A percentile compares a stretch with the other conserved stretches of the same genome.
Evolutionary conservation across 2,329 filamentous ascomycete genomes (phyloP).

Genomic region (Arthrobotrys iridis): DNA sequence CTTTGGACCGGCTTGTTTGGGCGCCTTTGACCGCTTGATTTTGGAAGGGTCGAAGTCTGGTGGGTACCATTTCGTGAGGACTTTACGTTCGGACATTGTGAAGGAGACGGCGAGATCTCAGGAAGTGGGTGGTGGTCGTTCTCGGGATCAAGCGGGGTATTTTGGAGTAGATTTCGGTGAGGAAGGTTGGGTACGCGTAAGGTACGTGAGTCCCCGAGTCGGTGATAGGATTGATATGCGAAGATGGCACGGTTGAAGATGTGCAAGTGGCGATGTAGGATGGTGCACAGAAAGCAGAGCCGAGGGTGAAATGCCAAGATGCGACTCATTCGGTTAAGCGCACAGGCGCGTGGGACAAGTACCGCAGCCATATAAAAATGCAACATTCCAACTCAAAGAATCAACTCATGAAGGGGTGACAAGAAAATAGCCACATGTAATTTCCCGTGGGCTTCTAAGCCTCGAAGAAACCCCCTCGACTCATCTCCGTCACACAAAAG

Average conservation of each 20-base stretch:
- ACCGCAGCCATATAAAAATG: neutral
- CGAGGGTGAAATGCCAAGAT: neutral
- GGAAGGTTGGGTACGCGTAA: neutral
- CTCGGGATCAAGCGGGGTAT: neutral
- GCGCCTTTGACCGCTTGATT: conserved; percentile 73
- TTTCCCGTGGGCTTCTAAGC: too few relatives aligned
- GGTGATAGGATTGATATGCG: neutral
- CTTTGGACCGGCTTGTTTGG: conserved; percentile 79
- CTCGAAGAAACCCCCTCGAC: too few relatives aligned
- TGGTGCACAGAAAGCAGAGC: neutral
- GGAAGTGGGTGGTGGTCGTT: neutral
- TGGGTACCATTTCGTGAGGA: conserved; percentile 73
- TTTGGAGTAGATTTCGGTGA: neutral
- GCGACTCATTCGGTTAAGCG: neutral
- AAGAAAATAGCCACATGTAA: too few relatives aligned
- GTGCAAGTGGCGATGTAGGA: neutral
- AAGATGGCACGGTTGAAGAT: neutral
- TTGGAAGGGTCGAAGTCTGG: conserved; percentile 89
- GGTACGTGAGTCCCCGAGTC: neutral
- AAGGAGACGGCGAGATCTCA: conserved; percentile 55
- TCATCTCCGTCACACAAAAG: neutral
- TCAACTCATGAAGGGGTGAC: too few relatives aligned
- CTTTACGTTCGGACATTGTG: conserved; percentile 86
- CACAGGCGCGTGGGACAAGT: neutral
- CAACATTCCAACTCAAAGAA: conserved; percentile 28